Evolutionary conservation across 345 rosid species (phyloP).

Genomic region (Arabidopsis thaliana): TAIR10.1 NC_003076.8:20177001-20177500

Average conservation of each 20-base stretch:
- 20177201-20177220: constrained; percentile 85
- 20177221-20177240: constrained; percentile 78
- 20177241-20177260: constrained; percentile 62
- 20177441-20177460: neutral
- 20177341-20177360: neutral
- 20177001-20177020: constrained; percentile 79
- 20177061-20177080: constrained; percentile 87
- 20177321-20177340: constrained; percentile 5
- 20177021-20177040: constrained; percentile 87
- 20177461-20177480: constrained; percentile 3
- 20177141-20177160: constrained; percentile 60
- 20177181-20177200: constrained; percentile 88
- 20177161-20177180: constrained; percentile 61
- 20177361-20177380: constrained; percentile 1
- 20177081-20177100: constrained; percentile 78
- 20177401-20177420: neutral
- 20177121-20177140: constrained; percentile 60
- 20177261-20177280: neutral
- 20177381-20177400: constrained; percentile 1
- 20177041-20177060: constrained; percentile 79
- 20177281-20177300: neutral
- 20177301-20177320: neutral
- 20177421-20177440: neutral
- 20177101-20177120: constrained; percentile 75
- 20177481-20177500: neutral